Base-by-base conservation (phyloP, 192 early-diverging fungal species). In the Linnemannia elongata region DNA sequence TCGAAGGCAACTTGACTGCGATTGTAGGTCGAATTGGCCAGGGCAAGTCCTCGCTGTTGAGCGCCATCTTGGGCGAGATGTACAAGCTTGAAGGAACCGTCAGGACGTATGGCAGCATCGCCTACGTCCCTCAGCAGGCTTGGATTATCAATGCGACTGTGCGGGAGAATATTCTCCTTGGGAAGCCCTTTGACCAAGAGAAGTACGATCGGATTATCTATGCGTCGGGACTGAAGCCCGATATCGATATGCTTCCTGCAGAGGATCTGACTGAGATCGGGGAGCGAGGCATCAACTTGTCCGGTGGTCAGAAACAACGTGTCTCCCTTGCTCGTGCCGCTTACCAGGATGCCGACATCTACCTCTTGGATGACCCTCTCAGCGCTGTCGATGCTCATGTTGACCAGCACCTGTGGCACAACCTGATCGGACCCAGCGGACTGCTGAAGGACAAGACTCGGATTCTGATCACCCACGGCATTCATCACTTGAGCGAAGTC, bases 61-160 rank as follows among this genome's bases (percentile, higher is more conserved):
- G 76, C 27, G 78, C 84, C 72, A 80, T 98, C 30, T 89, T 99
- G 9, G 97, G 97, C 33, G 98, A 99, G 86, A 97, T 97, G 96
- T 92, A 94, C 76, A 92, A 89, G 71, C 55, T 74, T 20, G 42
- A 41, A 20, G 97, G 96, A 44, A 83, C 89, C 3, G 95, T 97
- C 22, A 82, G 69, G 7, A 76, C 98, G 4, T 90, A 92, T 42
- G 92, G 91, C 8, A 79, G 88, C 36, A 85, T 96, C 27, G 95
- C 95, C 1, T 96, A 95, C 88, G 95, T 79, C 4, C 82, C 82
- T 1, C 82, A 83, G 60, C 90, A 92, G 77, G 92, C 98, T 6
- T 99, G 98, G 97, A 96, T 99, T 66, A 94, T 97, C 94, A 99
- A 99, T 78, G 94, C 94, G 6, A 96, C 95, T 4, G 71, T 99